Percentiles rank a stretch among this genome's conserved stretches.
phyloP scores from a whole-genome alignment of 345 rosid species.

The Eutrema yunnanense region DNA sequence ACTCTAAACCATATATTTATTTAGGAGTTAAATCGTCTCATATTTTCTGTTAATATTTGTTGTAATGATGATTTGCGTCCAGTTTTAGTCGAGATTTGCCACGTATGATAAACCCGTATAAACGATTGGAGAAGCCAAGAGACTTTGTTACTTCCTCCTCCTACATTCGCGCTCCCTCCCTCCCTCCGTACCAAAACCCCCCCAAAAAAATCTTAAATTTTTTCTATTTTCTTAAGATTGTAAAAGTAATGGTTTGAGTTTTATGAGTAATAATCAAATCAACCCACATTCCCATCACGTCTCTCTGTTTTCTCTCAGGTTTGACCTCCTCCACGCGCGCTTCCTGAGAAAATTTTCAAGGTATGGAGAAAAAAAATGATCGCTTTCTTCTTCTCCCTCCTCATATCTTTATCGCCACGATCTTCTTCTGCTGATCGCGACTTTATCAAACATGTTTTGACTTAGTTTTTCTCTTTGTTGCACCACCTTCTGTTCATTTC shows the following conservation, averaged over 20 bases:
- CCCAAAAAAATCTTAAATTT: not conserved
- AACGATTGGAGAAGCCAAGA: constrained; percentile 16
- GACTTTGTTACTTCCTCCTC: not conserved
- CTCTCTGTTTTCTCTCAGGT: constrained; percentile 16
- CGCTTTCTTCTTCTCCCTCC: not conserved
- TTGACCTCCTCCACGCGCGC: constrained; percentile 19
- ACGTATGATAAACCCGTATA: constrained; percentile 16
- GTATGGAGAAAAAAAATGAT: constrained; percentile 3
- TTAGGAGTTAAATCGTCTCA: not conserved
- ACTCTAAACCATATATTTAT: too few species aligned
- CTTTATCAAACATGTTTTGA: constrained; percentile 7
- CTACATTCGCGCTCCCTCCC: constrained; percentile 27
- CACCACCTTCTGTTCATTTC: not conserved
- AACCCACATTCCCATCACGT: constrained; percentile 30
- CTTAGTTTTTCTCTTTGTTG: constrained; percentile 3
- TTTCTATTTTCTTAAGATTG: not conserved
- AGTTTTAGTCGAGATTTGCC: not conserved
- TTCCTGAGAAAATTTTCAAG: not conserved
- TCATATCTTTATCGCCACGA: not conserved
- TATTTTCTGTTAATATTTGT: constrained; percentile 16
- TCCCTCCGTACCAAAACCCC: constrained; percentile 14
- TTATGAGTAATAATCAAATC: constrained; percentile 8
- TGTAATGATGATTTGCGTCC: not conserved
- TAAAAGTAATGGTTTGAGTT: not conserved
- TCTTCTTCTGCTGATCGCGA: constrained; percentile 2